Evolutionary conservation across 2,329 filamentous ascomycete species (phyloP).

Genomic region (Curvularia sp.): DNA sequence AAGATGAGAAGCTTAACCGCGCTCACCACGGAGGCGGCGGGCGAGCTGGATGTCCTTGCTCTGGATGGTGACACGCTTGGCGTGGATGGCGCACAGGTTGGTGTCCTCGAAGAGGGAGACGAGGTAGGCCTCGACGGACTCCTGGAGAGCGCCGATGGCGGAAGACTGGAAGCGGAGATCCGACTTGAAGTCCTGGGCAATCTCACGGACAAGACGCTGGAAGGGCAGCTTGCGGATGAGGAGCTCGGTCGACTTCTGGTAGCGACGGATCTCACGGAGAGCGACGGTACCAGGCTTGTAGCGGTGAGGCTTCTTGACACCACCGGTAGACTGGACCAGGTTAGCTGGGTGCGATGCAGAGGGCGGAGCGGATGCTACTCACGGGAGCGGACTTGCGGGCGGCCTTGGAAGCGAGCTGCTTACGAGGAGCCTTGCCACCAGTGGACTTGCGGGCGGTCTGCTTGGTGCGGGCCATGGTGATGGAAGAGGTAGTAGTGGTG

Average conservation of each 20-base stretch:
- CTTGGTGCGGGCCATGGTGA: slow-evolving; percentile 62
- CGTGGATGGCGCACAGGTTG: slow-evolving; percentile 95
- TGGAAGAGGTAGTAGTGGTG: slow-evolving; percentile 25
- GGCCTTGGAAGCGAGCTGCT: slow-evolving; percentile 99
- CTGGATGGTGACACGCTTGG: slow-evolving; percentile 94
- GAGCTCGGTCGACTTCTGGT: slow-evolving; percentile 89
- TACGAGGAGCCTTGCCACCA: slow-evolving; percentile 77
- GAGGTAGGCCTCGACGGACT: slow-evolving; percentile 94
- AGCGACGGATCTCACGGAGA: slow-evolving; percentile 87
- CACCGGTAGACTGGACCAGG: slow-evolving; percentile 78
- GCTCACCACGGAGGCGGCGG: slow-evolving; percentile 62
- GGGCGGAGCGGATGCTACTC: background rate
- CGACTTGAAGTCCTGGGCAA: slow-evolving; percentile 68
- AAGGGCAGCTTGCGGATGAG: slow-evolving; percentile 83
- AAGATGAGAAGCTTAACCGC: slow-evolving; percentile 53
- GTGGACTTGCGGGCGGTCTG: slow-evolving; percentile 64
- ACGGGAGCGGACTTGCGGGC: slow-evolving; percentile 92
- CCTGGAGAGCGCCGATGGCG: slow-evolving; percentile 90
- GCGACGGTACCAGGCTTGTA: slow-evolving; percentile 74
- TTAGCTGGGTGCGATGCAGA: background rate
- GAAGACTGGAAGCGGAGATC: slow-evolving; percentile 95
- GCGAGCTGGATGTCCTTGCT: slow-evolving; percentile 98
- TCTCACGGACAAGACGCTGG: slow-evolving; percentile 79
- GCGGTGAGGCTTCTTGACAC: slow-evolving; percentile 64
- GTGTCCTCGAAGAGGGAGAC: slow-evolving; percentile 96